These are phyloP conservation scores for Trametes sp. DNA, from an alignment of 1,284 basidiomycete genomes.

Conservation along the genomic window DNA sequence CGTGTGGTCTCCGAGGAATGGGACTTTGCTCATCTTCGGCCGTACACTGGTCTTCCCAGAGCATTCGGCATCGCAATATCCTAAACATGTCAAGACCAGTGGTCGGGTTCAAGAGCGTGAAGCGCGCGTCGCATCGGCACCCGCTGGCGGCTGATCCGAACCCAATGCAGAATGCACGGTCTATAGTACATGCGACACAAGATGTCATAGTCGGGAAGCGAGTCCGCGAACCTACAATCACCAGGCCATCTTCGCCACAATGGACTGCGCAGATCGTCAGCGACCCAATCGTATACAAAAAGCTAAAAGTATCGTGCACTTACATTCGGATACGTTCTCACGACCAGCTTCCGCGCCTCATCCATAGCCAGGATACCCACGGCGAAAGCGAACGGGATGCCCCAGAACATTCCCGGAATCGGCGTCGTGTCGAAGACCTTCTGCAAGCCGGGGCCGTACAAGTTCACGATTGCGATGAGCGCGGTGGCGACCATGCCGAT, in stretches of 20 bases:
- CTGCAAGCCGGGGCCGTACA: slow-evolving; percentile 51
- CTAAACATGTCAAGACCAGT: too few relatives aligned
- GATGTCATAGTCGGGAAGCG: neutral
- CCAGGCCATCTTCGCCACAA: slow-evolving; percentile 20
- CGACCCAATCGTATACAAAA: neutral
- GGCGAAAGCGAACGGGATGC: slow-evolving; percentile 51
- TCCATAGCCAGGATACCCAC: slow-evolving; percentile 47
- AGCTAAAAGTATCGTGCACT: slow-evolving; percentile 1
- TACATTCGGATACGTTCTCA: slow-evolving; percentile 50
- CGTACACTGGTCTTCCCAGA: too few relatives aligned
- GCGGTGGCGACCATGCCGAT: slow-evolving; percentile 47
- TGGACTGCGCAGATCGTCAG: slow-evolving; percentile 6
- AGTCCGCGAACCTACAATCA: neutral
- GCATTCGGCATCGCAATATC: too few relatives aligned
- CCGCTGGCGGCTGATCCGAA: neutral
- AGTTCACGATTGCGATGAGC: slow-evolving; percentile 48
- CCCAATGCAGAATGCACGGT: neutral
- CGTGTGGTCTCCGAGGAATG: too few relatives aligned
- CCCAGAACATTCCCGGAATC: slow-evolving; percentile 54
- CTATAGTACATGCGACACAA: too few relatives aligned
- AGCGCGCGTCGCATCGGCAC: too few relatives aligned
- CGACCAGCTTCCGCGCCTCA: slow-evolving; percentile 49
- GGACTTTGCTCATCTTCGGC: too few relatives aligned
- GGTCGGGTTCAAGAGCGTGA: too few relatives aligned
- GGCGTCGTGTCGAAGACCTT: slow-evolving; percentile 49